Base-by-base conservation (phyloP, 1,284 basidiomycete genomes). In the Porogramme epimiltina region DNA sequence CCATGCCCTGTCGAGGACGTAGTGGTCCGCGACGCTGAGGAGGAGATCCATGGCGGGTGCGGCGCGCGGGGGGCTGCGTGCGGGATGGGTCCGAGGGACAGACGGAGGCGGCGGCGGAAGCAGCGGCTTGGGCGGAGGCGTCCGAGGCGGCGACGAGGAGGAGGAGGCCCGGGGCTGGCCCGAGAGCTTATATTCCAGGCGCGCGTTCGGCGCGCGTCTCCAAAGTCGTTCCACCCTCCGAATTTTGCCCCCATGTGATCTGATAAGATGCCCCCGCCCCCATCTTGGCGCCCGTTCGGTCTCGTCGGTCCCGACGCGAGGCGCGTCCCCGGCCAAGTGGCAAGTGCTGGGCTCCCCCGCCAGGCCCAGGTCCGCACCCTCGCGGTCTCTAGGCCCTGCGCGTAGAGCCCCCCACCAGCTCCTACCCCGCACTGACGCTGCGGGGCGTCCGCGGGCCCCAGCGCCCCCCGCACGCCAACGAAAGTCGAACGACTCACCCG, bases 1-100 rank as follows among this genome's bases (percentile, higher is more conserved):
- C 80, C 90, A 98, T 36, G 88, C 69, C 51, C 73, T 74, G 82
- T 98, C 95, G 60, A 97, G 78, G 42, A 89, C 49, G 67, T 81
- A 81, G 46, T 89, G 81, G 75, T 98, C 94, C 50, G 79, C 79
- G 62, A 89, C 54, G 54, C 77, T 61, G 47, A 96, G 84, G 15
- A 94, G 74, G 69, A 93, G 70, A 75, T 97, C 94, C 94, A 97
- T 97, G 64, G 62, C 41, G 45, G 31, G 19, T 38, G 37, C 10
- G 44, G 24, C 26, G 40, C 47, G 34, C 18, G 44, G 9, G 43
- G 24, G 25, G 36, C 10, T n/a, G 46, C 38, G 40, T 52, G 47
- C 39, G 45, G 31, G 41, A 31, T 25, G 36, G 34, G 45, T 36
- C 19, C 26, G 38, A 31, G 23, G n/a, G 33, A 24, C 31, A 25